Evolutionary conservation across 495 filamentous ascomycete species (phyloP).

Genomic region (Podospora australis): DNA sequence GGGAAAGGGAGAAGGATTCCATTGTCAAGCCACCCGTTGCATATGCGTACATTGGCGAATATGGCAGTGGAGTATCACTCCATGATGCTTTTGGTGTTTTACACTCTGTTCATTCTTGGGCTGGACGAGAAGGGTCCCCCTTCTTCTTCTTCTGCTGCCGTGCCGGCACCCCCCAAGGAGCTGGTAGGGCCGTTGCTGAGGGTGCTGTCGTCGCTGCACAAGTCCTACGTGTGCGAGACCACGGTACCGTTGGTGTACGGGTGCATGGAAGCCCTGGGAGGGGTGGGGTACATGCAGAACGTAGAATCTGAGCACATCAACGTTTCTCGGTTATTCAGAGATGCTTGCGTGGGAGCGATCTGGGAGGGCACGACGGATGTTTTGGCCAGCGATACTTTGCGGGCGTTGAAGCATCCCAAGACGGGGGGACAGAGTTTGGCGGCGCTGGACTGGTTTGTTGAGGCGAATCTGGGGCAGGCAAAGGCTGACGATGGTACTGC

Average conservation of each 20-base stretch:
- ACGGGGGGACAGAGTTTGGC: slow-evolving; percentile 33
- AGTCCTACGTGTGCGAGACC: slow-evolving; percentile 53
- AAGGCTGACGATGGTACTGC: background rate
- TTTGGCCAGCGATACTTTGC: slow-evolving; percentile 54
- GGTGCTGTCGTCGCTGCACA: slow-evolving; percentile 57
- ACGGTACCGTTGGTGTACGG: slow-evolving; percentile 49
- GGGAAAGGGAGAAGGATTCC: slow-evolving; percentile 34
- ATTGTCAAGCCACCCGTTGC: slow-evolving; percentile 51
- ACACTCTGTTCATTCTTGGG: slow-evolving; percentile 47
- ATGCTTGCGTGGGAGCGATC: slow-evolving; percentile 58
- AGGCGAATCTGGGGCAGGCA: background rate
- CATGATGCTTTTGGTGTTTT: slow-evolving; percentile 54
- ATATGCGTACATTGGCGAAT: slow-evolving; percentile 55
- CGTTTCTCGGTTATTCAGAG: slow-evolving; percentile 57
- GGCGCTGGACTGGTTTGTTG: slow-evolving; percentile 35
- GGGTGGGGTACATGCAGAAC: slow-evolving; percentile 69
- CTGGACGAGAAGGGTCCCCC: slow-evolving; percentile 16
- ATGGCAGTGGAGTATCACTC: slow-evolving; percentile 43
- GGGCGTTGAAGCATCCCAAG: slow-evolving; percentile 46
- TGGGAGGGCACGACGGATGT: slow-evolving; percentile 75
- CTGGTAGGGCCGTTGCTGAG: slow-evolving; percentile 46
- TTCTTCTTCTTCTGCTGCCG: background rate
- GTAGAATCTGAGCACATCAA: slow-evolving; percentile 54
- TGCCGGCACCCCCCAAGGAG: slow-evolving; percentile 7
- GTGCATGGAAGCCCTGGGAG: slow-evolving; percentile 66